phyloP scores from a whole-genome alignment of 208 protist species.

The Crithidia brevicula region DNA sequence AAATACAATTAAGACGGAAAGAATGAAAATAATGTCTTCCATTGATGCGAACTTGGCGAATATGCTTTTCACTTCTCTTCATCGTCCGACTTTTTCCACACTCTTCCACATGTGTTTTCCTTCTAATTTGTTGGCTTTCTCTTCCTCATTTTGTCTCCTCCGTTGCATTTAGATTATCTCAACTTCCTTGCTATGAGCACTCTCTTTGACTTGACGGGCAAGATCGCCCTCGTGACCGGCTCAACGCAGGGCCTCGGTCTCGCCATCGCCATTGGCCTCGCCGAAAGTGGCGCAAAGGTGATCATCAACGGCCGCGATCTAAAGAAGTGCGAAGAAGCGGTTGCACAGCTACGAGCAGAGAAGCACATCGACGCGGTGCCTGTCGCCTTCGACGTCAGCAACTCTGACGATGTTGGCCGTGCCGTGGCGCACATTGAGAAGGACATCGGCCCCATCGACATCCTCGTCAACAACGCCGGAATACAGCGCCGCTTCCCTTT shows the following conservation, averaged over 20 bases:
- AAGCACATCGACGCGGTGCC: background rate
- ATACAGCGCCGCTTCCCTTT: constrained; percentile 42
- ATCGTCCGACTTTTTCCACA: background rate
- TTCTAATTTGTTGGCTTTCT: background rate
- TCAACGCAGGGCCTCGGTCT: constrained; percentile 24
- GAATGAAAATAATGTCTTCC: background rate
- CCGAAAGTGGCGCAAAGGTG: constrained; percentile 16
- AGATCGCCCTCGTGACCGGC: constrained; percentile 22
- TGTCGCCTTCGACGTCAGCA: constrained; percentile 21
- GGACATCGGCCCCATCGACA: constrained; percentile 42
- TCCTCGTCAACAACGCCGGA: constrained; percentile 66
- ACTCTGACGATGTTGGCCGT: background rate
- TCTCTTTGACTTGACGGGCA: constrained; percentile 16
- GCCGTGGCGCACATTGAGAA: constrained; percentile 27
- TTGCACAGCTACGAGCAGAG: background rate
- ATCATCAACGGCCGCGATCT: constrained; percentile 19
- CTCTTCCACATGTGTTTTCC: background rate
- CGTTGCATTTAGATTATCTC: background rate
- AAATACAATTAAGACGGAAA: background rate
- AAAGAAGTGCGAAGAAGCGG: background rate
- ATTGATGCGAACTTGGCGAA: too few relatives aligned
- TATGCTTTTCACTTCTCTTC: background rate
- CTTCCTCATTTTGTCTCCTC: background rate
- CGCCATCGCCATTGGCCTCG: constrained; percentile 21
- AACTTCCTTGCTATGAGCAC: background rate